Conservation (phyloP, 169 alveolate genomes). For the Haemoproteus tartakovskyi region DNA sequence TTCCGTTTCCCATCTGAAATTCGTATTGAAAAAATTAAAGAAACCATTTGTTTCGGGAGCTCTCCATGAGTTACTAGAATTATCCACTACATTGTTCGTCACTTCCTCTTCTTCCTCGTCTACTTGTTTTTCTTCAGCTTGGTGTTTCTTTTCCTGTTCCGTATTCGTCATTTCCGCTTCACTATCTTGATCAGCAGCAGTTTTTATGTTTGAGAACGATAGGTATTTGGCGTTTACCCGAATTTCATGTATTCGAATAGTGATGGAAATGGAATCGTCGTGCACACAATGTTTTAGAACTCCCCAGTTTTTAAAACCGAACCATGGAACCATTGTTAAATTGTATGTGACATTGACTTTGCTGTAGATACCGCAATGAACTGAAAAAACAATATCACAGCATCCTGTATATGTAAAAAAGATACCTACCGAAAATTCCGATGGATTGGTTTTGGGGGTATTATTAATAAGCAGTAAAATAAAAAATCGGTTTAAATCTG, state of each 20-base stretch:
- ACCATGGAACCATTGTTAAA: slow-evolving; percentile 31
- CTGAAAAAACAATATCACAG: slow-evolving; percentile 48
- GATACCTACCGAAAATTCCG: slow-evolving; percentile 5
- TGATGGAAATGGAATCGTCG: slow-evolving; percentile 23
- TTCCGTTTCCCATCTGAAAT: no score
- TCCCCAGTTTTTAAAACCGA: slow-evolving; percentile 43
- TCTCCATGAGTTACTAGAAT: no score
- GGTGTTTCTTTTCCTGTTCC: no score
- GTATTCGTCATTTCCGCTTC: no score
- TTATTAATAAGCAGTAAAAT: slow-evolving; percentile 26
- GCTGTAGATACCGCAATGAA: slow-evolving; percentile 16
- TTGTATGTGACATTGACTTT: slow-evolving; percentile 16
- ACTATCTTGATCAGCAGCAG: no score
- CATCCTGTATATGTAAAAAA: slow-evolving; percentile 60
- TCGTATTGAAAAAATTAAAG: no score
- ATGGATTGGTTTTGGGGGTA: not conserved
- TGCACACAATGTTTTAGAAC: slow-evolving; percentile 30
- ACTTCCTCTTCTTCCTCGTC: no score
- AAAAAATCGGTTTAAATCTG: slow-evolving; percentile 17
- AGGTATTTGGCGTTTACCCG: no score
- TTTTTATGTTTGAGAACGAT: no score
- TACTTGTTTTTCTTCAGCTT: no score
- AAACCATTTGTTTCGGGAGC: no score
- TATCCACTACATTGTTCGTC: no score
- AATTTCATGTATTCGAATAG: slow-evolving; percentile 26